Conservation (phyloP, 192 early-diverging fungal species). For the Ambispora gerdemannii region DNA sequence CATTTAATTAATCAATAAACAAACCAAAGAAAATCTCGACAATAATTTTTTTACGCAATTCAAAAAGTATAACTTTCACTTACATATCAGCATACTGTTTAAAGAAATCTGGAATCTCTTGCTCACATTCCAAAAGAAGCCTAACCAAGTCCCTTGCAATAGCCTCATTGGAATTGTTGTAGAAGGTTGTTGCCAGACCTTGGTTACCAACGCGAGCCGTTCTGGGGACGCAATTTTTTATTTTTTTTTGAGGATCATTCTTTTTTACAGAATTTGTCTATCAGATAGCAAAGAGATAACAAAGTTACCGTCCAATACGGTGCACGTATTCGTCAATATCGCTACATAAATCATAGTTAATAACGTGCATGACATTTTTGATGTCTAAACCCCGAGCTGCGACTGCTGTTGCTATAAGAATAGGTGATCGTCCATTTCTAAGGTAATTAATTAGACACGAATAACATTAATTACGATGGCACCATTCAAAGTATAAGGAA, state of each 20-base stretch:
- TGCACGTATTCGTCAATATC: conserved; percentile 88
- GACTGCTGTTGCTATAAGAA: conserved; percentile 89
- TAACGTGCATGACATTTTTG: conserved; percentile 81
- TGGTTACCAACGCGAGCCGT: conserved; percentile 62
- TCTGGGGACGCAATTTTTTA: too few relatives aligned
- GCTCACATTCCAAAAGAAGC: conserved; percentile 51
- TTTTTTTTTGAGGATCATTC: too few relatives aligned
- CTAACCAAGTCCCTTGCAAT: conserved; percentile 50
- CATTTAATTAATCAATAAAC: too few relatives aligned
- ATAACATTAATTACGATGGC: not conserved
- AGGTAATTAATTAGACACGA: not conserved
- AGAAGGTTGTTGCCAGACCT: conserved; percentile 57
- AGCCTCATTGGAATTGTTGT: conserved; percentile 38
- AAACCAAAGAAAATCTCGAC: too few relatives aligned
- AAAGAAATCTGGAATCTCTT: conserved; percentile 60
- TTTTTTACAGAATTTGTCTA: too few relatives aligned
- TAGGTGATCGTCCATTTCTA: conserved; percentile 45
- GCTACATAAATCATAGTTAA: conserved; percentile 79
- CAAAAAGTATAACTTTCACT: too few relatives aligned
- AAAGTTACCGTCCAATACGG: conserved; percentile 72
- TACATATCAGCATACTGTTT: conserved; percentile 33
- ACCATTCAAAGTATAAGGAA: too few relatives aligned
- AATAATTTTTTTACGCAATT: too few relatives aligned
- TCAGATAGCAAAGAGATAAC: not conserved
- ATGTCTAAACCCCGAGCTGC: conserved; percentile 90